phyloP scores from a whole-genome alignment of 352 stramenopile genomes.

The Phytophthora aleatoria region DNA sequence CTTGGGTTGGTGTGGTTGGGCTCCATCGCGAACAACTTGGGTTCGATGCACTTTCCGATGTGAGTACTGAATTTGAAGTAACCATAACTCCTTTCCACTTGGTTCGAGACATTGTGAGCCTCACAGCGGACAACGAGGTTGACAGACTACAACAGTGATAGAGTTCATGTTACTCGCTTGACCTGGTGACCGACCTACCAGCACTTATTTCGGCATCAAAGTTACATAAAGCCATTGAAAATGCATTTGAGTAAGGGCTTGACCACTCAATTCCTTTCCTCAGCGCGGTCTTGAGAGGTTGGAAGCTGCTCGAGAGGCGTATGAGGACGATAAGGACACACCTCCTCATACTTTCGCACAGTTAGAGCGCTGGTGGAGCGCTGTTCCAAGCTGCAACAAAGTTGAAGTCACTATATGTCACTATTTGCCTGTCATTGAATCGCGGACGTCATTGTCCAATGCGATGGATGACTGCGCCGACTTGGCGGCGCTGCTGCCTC shows the following conservation, averaged over 20 bases:
- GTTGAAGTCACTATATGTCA: conserved; percentile 7
- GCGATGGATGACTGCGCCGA: neutral
- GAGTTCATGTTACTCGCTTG: too few species aligned
- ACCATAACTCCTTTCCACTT: conserved; percentile 17
- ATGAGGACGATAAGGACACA: too few species aligned
- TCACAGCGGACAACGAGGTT: neutral
- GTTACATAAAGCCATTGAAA: too few species aligned
- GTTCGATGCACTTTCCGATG: conserved; percentile 5
- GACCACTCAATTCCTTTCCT: too few species aligned
- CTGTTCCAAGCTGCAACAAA: neutral
- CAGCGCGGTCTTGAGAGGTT: too few species aligned
- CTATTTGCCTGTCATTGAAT: conserved; percentile 23
- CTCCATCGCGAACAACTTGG: neutral
- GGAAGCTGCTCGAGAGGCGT: too few species aligned
- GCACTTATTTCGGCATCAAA: too few species aligned
- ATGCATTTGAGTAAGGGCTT: too few species aligned
- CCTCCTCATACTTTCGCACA: too few species aligned
- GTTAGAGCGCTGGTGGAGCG: too few species aligned
- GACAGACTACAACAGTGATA: neutral
- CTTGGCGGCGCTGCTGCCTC: conserved; percentile 10
- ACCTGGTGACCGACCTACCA: too few species aligned
- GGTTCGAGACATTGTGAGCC: neutral
- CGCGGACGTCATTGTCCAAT: neutral
- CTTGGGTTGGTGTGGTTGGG: neutral
- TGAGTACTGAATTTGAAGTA: conserved; percentile 19